Conservation (phyloP, 805 yeast genomes). For the Wickerhamiella parazyma region DNA sequence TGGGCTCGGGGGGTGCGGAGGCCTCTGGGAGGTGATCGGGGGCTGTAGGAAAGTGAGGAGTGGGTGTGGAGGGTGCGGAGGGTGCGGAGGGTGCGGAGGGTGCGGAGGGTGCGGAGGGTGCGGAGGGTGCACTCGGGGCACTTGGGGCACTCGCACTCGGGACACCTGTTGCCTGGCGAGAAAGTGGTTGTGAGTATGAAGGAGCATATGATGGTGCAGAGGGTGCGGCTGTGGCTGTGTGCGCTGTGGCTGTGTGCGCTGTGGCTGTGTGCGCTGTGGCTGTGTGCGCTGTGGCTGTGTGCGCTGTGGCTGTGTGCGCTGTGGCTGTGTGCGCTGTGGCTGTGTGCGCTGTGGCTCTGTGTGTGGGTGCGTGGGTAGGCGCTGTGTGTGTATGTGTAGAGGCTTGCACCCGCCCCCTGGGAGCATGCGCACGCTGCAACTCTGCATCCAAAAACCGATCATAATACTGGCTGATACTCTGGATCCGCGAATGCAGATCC, state of each 20-base stretch:
- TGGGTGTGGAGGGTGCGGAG: background rate
- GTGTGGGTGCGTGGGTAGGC: background rate
- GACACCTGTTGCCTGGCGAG: constrained; percentile 2
- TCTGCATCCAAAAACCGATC: constrained; percentile 19
- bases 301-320: background rate
- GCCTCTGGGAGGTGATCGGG: background rate
- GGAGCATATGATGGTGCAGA: constrained; percentile 4
- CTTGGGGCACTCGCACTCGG: constrained; percentile 6
- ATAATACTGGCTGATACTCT: constrained; percentile 18
- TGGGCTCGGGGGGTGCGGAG: constrained; percentile 7
- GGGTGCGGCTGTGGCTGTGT: background rate
- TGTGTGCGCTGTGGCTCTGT: background rate
- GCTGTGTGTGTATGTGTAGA: background rate
- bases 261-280: background rate
- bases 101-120: background rate
- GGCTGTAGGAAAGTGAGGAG: too few species aligned
- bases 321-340: background rate
- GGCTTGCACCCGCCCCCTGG: background rate
- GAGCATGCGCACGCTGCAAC: constrained; percentile 13
- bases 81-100: too few species aligned
- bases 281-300: background rate
- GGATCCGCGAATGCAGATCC: constrained; percentile 18
- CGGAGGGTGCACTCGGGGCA: background rate
- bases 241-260: background rate
- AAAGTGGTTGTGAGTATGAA: constrained; percentile 3